phyloP scores from a whole-genome alignment of 352 stramenopile genomes.

The Phytopythium kandeliae region DNA sequence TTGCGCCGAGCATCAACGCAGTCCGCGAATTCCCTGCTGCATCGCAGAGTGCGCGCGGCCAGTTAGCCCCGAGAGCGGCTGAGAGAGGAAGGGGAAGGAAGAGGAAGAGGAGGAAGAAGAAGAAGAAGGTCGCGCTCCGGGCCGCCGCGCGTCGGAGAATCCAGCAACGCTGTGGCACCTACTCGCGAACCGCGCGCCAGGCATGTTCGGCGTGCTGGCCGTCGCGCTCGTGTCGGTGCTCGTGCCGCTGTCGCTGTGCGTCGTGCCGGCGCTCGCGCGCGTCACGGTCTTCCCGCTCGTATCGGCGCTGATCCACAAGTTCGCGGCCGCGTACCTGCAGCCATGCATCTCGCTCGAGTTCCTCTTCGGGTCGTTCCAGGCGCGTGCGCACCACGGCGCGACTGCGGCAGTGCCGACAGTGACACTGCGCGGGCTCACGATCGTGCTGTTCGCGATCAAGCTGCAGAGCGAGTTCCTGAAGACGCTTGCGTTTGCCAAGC shows the following conservation, averaged over 20 bases:
- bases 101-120: not conserved
- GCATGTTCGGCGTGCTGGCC: conserved; percentile 36
- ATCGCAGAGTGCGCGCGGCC: too few species aligned
- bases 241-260: conserved; percentile 56
- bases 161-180: conserved; percentile 23
- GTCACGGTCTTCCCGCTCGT: conserved; percentile 55
- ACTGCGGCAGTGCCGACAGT: conserved; percentile 9
- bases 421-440: conserved; percentile 32
- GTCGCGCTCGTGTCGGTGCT: conserved; percentile 46
- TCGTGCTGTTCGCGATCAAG: conserved; percentile 52
- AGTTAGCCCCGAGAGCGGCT: too few species aligned
- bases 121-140: not conserved
- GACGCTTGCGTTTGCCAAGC: conserved; percentile 52
- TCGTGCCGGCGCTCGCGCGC: conserved; percentile 48
- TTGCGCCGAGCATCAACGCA: not conserved
- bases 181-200: conserved; percentile 23
- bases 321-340: conserved; percentile 43
- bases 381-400: conserved; percentile 13
- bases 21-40: not conserved
- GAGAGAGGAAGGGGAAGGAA: too few species aligned
- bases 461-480: conserved; percentile 44
- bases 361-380: conserved; percentile 36
- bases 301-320: conserved; percentile 46
- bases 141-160: not conserved
- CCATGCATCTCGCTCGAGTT: conserved; percentile 49